A percentile compares a stretch with the other conserved stretches of the same genome.
Evolutionary conservation across 2,329 filamentous ascomycete species (phyloP).

Genomic region (Colletotrichum musicola): DNA sequence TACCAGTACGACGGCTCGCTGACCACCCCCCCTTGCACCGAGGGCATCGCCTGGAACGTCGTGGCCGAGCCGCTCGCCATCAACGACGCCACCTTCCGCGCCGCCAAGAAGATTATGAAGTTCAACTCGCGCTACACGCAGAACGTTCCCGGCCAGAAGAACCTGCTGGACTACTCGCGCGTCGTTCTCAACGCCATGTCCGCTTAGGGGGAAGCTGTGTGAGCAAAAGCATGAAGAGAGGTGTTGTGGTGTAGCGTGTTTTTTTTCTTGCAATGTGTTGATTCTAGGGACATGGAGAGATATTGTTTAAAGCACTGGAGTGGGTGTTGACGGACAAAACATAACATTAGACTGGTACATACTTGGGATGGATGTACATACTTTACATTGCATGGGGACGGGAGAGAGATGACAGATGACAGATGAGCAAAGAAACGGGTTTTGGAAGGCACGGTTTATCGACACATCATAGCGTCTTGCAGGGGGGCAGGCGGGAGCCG

Average conservation of each 20-base stretch:
- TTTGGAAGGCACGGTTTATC: too few species aligned
- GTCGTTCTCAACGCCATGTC: conserved; percentile 23
- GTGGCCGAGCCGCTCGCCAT: conserved; percentile 61
- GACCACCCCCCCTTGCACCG: conserved; percentile 72
- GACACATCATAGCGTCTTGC: too few species aligned
- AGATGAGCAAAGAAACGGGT: too few species aligned
- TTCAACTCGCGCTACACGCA: conserved; percentile 70
- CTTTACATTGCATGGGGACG: too few species aligned
- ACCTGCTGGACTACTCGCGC: conserved; percentile 51
- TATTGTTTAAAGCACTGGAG: neutral
- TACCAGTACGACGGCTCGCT: conserved; percentile 69
- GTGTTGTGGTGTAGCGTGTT: neutral
- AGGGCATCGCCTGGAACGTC: conserved; percentile 67
- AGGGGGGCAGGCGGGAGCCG: too few species aligned
- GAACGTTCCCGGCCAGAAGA: conserved; percentile 58
- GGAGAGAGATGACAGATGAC: too few species aligned
- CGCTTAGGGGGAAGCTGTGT: neutral
- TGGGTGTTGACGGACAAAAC: neutral
- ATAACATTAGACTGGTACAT: neutral
- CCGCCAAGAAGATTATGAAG: conserved; percentile 64
- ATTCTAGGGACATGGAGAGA: neutral
- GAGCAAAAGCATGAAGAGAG: neutral
- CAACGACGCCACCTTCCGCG: conserved; percentile 61
- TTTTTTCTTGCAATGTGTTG: too few species aligned
- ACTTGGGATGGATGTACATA: neutral